A percentile compares a stretch with the other conserved stretches of the same genome.
Conservation (phyloP, 495 filamentous ascomycete species). For the Xylaria palmicola region DNA sequence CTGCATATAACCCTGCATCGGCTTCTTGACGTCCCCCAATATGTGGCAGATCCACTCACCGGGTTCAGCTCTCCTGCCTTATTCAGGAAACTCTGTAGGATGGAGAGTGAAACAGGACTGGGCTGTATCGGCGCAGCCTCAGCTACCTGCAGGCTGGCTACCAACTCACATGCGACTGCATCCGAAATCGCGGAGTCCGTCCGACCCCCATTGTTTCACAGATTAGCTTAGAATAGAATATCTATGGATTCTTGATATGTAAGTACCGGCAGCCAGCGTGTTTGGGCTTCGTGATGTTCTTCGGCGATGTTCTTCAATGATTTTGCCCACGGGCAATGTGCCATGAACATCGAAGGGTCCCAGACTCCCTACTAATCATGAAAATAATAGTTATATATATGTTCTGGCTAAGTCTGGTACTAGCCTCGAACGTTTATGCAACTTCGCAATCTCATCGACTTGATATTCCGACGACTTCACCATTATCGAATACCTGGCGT, state of each 20-base stretch:
- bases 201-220: background rate
- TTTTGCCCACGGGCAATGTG: background rate
- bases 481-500: background rate
- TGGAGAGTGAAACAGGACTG: background rate
- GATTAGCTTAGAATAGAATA: background rate
- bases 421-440: background rate
- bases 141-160: background rate
- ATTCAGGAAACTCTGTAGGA: background rate
- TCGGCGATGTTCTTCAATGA: background rate
- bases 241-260: background rate
- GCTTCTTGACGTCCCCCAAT: background rate
- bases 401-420: background rate
- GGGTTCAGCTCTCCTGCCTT: background rate
- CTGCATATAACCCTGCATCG: conserved; percentile 1
- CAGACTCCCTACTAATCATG: background rate
- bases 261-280: background rate
- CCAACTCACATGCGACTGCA: background rate
- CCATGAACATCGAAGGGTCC: background rate
- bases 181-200: background rate
- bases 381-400: background rate
- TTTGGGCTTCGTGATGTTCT: background rate
- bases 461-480: background rate
- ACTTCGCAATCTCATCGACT: background rate
- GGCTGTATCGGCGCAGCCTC: background rate
- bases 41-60: background rate